phyloP scores from a whole-genome alignment of 164 flowering plant species.

The Buxus sempervirens region DNA sequence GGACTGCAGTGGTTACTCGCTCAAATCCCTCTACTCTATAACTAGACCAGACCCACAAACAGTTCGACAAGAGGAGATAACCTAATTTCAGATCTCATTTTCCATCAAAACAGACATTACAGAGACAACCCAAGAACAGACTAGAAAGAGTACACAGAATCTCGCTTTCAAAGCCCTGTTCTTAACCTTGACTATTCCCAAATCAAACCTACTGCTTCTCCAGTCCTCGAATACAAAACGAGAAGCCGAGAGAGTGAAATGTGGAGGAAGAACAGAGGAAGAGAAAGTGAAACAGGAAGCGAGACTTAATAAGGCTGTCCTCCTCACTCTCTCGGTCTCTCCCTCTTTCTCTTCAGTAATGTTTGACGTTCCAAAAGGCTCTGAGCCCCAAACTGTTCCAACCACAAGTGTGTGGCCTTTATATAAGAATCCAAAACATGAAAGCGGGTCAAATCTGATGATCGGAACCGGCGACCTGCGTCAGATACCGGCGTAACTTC shows the following conservation, averaged over 20 bases:
- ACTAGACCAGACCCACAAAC: slow-evolving; percentile 9
- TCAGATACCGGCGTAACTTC: background rate
- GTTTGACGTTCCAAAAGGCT: background rate
- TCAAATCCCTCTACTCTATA: slow-evolving; percentile 11
- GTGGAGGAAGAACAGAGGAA: slow-evolving; percentile 19
- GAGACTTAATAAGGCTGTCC: too few species aligned
- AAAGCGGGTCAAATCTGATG: background rate
- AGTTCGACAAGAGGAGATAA: slow-evolving; percentile 6
- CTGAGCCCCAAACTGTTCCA: slow-evolving; percentile 1
- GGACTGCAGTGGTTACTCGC: slow-evolving; percentile 30
- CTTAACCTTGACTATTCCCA: too few species aligned
- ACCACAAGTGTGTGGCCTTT: background rate
- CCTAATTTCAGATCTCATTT: slow-evolving; percentile 22
- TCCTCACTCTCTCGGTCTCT: slow-evolving; percentile 12
- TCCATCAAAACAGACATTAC: background rate
- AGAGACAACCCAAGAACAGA: background rate
- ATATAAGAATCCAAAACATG: background rate
- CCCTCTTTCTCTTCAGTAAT: background rate
- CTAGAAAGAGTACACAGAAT: background rate
- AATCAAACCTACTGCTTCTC: background rate
- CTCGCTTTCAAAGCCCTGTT: too few species aligned
- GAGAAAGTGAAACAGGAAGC: slow-evolving; percentile 10
- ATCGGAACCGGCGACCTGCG: background rate
- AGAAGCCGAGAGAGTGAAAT: background rate
- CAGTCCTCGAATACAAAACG: background rate